These are phyloP conservation scores for Mycena indigotica DNA, from an alignment of 768 basidiomycete species.

Conservation along the genomic window DNA sequence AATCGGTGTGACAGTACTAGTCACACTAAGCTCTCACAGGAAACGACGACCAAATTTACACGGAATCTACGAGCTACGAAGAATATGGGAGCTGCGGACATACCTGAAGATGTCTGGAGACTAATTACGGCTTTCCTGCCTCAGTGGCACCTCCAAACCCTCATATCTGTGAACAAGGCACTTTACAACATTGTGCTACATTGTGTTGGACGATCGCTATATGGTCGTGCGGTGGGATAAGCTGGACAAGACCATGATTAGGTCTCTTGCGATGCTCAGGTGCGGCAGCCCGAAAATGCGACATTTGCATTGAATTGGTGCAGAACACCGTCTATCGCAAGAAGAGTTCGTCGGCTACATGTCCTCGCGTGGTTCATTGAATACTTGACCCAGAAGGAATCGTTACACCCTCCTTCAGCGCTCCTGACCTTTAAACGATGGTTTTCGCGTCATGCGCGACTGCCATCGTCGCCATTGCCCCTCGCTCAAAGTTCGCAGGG, in stretches of 20 bases:
- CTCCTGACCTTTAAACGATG: conserved; percentile 5
- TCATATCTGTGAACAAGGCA: conserved; percentile 1
- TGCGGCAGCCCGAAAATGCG: conserved; percentile 17
- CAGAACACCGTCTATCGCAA: conserved; percentile 36
- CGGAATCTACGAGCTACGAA: too few relatives aligned
- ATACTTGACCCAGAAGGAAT: conserved; percentile 26
- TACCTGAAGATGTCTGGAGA: background rate
- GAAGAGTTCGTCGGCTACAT: conserved; percentile 35
- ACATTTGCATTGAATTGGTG: background rate
- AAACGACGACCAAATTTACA: too few relatives aligned
- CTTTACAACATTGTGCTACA: conserved; percentile 34
- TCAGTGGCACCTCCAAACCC: background rate
- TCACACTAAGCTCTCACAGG: too few relatives aligned
- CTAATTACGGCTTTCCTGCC: background rate
- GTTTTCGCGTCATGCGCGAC: conserved; percentile 5
- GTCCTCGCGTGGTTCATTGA: conserved; percentile 46
- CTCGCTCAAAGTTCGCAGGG: conserved; percentile 7
- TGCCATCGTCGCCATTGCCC: conserved; percentile 2
- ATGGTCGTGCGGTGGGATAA: conserved; percentile 35
- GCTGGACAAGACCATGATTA: conserved; percentile 31
- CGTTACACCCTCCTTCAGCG: background rate
- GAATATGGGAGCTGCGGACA: background rate
- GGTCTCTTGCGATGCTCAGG: conserved; percentile 33
- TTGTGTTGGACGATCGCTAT: conserved; percentile 33
- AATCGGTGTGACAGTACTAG: too few relatives aligned